Evolutionary conservation across 805 yeast genomes (phyloP), one percentile per base, ranked within the genome.

Genomic region (Wickerhamiella domercqiae): DNA sequence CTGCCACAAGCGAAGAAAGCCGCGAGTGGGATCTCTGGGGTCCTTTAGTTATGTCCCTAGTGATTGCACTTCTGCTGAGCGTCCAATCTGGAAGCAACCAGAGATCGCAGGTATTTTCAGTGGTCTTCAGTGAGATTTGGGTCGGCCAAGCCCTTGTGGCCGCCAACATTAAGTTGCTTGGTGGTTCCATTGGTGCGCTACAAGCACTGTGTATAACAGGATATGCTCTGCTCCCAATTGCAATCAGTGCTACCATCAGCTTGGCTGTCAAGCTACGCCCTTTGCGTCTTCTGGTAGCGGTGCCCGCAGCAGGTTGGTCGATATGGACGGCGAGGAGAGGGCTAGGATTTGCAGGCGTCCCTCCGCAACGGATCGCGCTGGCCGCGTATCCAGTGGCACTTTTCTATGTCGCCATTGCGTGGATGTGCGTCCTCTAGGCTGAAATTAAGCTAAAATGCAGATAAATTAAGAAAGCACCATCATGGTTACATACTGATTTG

Each of bases 141-240:
- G 44, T 71, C 9, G 74, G 78, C 38, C 71, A 65, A 50, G 62
- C 71, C 16, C 57, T 73, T 18, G 69, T 74, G 37, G 77, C 82
- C 1, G 51, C 74, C 42, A 77, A 76, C 54, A 72, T 75, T 48
- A 78, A 76, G 53, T 61, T 76, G 21, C 59, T 76, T 6, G 73
- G 73, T 13, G 73, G 73, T 4, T 61, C 71, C 14, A 72, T 76
- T 29, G 73, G 80, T 2, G 75, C 72, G 49, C 63, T 77, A 61
- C 71, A 73, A 34, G 82, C 82, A 2, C 61, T 77, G 37, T 71
- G 78, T 43, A 75, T 80, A 21, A 67, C 75, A 4, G 84, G 84
- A 1, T 76, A 76, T 59, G 72, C 78, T 11, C 56, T 73, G 52
- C 77, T 76, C 55, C 84, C 84, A 7, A 61, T 77, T 28, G 67